Conservation (phyloP, 2,329 filamentous ascomycete species). For the Seiridium cupressi region DNA sequence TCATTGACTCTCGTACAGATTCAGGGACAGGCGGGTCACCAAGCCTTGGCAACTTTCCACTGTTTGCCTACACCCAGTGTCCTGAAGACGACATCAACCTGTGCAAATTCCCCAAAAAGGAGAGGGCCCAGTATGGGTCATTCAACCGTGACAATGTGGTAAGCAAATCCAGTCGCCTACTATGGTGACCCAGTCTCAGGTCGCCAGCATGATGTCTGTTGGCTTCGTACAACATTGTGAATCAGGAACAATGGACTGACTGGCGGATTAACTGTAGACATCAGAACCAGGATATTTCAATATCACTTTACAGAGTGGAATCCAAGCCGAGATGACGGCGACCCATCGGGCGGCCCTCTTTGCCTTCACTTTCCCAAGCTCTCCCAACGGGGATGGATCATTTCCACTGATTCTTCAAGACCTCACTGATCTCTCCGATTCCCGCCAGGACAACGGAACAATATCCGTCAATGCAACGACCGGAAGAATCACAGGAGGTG, state of each 20-base stretch:
- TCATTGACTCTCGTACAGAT: slow-evolving; percentile 20
- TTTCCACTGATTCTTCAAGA: slow-evolving; percentile 65
- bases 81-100: slow-evolving; percentile 58
- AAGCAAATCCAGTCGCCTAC: not conserved
- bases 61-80: slow-evolving; percentile 67
- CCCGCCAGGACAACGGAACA: slow-evolving; percentile 55
- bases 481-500: slow-evolving; percentile 63
- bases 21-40: slow-evolving; percentile 56
- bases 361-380: slow-evolving; percentile 58
- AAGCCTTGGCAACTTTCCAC: slow-evolving; percentile 70
- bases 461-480: slow-evolving; percentile 52
- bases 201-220: too few species aligned
- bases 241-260: not conserved
- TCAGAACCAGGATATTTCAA: slow-evolving; percentile 64
- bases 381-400: slow-evolving; percentile 31
- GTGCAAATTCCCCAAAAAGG: slow-evolving; percentile 57
- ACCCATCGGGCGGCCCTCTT: slow-evolving; percentile 66
- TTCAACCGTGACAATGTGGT: slow-evolving; percentile 42
- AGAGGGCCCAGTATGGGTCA: slow-evolving; percentile 39
- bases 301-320: slow-evolving; percentile 55
- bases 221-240: too few species aligned
- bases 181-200: too few species aligned
- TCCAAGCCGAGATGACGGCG: slow-evolving; percentile 66
- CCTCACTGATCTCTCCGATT: slow-evolving; percentile 61
- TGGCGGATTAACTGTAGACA: not conserved